Evolutionary conservation across 2,329 filamentous ascomycete genomes (phyloP).

Genomic region (Aspergillus cejpii): DNA sequence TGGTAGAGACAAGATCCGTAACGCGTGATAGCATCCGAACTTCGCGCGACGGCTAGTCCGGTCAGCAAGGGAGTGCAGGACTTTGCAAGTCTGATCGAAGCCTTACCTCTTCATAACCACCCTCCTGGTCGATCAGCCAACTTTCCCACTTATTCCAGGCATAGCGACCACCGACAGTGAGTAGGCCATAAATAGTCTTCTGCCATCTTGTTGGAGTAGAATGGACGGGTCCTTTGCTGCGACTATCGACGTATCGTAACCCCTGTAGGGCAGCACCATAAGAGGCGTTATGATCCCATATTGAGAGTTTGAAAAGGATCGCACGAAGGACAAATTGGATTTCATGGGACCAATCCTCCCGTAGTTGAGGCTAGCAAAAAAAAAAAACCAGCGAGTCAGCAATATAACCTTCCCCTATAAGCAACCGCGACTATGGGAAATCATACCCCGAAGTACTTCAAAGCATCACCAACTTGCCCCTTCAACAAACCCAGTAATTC

Average conservation of each 20-base stretch:
- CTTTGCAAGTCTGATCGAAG: background rate
- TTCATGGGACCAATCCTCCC: slow-evolving; percentile 82
- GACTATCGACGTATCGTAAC: slow-evolving; percentile 79
- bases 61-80: background rate
- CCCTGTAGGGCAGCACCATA: slow-evolving; percentile 93
- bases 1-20: slow-evolving; percentile 62
- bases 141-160: slow-evolving; percentile 88
- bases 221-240: slow-evolving; percentile 56
- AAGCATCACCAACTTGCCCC: slow-evolving; percentile 74
- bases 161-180: slow-evolving; percentile 83
- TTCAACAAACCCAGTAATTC: slow-evolving; percentile 82
- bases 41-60: slow-evolving; percentile 42
- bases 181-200: slow-evolving; percentile 73
- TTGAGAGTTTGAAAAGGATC: slow-evolving; percentile 83
- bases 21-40: slow-evolving; percentile 57
- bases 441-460: slow-evolving; percentile 74
- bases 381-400: slow-evolving; percentile 5
- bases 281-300: slow-evolving; percentile 94
- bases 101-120: slow-evolving; percentile 59
- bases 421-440: background rate
- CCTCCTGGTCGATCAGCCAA: slow-evolving; percentile 69
- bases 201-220: slow-evolving; percentile 71
- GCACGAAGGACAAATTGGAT: slow-evolving; percentile 71
- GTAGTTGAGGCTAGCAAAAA: slow-evolving; percentile 50
- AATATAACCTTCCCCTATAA: no score